phyloP scores from a whole-genome alignment of 1,284 basidiomycete species.

The Anthracocystis walkeri region DNA sequence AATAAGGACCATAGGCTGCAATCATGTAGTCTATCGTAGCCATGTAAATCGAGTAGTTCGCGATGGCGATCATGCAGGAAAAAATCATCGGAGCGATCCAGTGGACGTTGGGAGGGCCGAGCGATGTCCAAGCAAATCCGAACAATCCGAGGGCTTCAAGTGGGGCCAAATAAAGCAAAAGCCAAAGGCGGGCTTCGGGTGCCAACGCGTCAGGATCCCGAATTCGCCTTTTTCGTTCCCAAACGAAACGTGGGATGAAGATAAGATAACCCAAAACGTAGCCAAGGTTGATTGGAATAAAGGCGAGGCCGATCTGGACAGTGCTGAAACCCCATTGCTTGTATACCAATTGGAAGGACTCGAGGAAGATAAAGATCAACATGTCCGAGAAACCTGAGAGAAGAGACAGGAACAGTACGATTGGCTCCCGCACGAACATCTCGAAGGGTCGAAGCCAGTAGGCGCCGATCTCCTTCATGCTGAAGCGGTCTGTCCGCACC shows the following conservation, averaged over 20 bases:
- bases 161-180: slow-evolving; percentile 70
- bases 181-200: slow-evolving; percentile 70
- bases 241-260: slow-evolving; percentile 69
- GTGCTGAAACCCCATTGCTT: slow-evolving; percentile 70
- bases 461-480: slow-evolving; percentile 66
- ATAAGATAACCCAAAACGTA: slow-evolving; percentile 70
- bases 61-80: slow-evolving; percentile 70
- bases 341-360: slow-evolving; percentile 71
- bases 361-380: slow-evolving; percentile 71
- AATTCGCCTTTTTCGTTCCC: slow-evolving; percentile 58
- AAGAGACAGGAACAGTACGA: slow-evolving; percentile 71
- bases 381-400: slow-evolving; percentile 71
- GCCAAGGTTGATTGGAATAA: slow-evolving; percentile 70
- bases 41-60: slow-evolving; percentile 68
- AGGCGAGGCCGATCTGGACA: slow-evolving; percentile 68
- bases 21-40: slow-evolving; percentile 71
- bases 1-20: slow-evolving; percentile 71
- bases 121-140: slow-evolving; percentile 71
- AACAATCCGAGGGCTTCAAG: slow-evolving; percentile 71
- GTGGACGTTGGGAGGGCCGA: slow-evolving; percentile 69
- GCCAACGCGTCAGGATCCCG: slow-evolving; percentile 58
- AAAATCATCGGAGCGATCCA: slow-evolving; percentile 72
- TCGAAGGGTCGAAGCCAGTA: slow-evolving; percentile 70
- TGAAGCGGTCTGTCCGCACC: slow-evolving; percentile 68
- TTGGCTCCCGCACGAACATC: slow-evolving; percentile 70